Evolutionary conservation across 306 rosid genomes (phyloP).

Genomic region (Phaseolus lunatus): DNA sequence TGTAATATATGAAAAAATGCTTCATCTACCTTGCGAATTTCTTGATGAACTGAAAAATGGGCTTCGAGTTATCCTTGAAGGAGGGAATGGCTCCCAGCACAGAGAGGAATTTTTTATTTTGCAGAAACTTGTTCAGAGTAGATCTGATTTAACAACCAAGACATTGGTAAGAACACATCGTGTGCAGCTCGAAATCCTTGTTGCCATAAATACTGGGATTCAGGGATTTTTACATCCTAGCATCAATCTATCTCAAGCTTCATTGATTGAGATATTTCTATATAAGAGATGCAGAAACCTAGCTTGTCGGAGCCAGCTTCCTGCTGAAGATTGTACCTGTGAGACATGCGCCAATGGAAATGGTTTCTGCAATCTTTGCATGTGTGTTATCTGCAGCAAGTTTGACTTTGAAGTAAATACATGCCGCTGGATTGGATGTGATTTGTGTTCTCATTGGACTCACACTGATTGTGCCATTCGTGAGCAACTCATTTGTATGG

Average conservation of each 20-base stretch:
- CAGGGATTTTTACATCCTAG: slow-evolving; percentile 96
- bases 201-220: slow-evolving; percentile 92
- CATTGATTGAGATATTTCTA: slow-evolving; percentile 83
- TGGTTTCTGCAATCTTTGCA: slow-evolving; percentile 99
- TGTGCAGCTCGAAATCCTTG: slow-evolving; percentile 93
- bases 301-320: slow-evolving; percentile 93
- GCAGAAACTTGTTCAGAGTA: slow-evolving; percentile 85
- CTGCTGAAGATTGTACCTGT: slow-evolving; percentile 95
- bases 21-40: slow-evolving; percentile 78
- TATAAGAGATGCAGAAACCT: slow-evolving; percentile 95
- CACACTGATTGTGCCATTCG: slow-evolving; percentile 99
- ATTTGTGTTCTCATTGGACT: slow-evolving; percentile 96
- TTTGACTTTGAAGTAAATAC: slow-evolving; percentile 98
- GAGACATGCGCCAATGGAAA: slow-evolving; percentile 78
- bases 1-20: slow-evolving; percentile 82
- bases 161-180: slow-evolving; percentile 89
- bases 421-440: slow-evolving; percentile 99
- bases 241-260: slow-evolving; percentile 83
- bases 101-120: slow-evolving; percentile 81
- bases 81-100: slow-evolving; percentile 86
- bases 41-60: slow-evolving; percentile 80
- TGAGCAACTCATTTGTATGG: slow-evolving; percentile 83
- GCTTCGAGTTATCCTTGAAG: slow-evolving; percentile 84
- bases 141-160: slow-evolving; percentile 88
- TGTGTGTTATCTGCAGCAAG: slow-evolving; percentile 97